Base-by-base conservation (phyloP, 257 asterid genomes). In the Solanum pinnatisectum region DNA sequence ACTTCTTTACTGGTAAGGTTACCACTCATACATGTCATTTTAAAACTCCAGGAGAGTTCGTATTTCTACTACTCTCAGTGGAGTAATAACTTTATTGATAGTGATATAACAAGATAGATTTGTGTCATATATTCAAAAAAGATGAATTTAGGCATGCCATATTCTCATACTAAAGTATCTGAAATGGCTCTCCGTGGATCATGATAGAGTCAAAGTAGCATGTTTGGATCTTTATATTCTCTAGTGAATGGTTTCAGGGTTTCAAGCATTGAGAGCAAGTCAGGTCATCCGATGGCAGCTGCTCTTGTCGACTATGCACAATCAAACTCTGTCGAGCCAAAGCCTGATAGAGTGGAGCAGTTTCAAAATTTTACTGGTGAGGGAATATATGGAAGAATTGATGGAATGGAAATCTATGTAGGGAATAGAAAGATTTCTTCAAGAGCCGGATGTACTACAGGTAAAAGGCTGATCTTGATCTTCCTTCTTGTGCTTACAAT, bases 221-320 rank as follows among this genome's bases (percentile, higher is more conserved):
- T 46, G 18, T 16, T 46, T 46, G 18, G 40, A 79, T 79, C 63
- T 42, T 37, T 13, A n/a, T 25, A 44, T 20, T 82, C 0, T 79
- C 1, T 27, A 37, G 67, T 84, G 22, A 74, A 71, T 25, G 13
- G 36, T 65, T 88, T 2, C 79, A 96, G 99, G 98, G 94, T 96
- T 81, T 95, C 98, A 49, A 95, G 98, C 89, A 93, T 96, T n/a
- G 99, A 96, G 87, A 90, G 95, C 90, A 96, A 94, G 87, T 96
- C 98, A 30, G 91, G 96, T 42, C 99, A 96, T 92, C 99, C 98
- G 12, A 90, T 96, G 95, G 98, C 98, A 12, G 94, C 94, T 49
- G 97, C 98, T 83, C 85, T 96, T 67, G 87, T 94, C 5, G 98
- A 94, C 56, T 91, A 87, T 86, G 98, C 95, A 9, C 89, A 92